Conservation (phyloP, 2,329 filamentous ascomycete species). For the Fusarium sp. region DNA sequence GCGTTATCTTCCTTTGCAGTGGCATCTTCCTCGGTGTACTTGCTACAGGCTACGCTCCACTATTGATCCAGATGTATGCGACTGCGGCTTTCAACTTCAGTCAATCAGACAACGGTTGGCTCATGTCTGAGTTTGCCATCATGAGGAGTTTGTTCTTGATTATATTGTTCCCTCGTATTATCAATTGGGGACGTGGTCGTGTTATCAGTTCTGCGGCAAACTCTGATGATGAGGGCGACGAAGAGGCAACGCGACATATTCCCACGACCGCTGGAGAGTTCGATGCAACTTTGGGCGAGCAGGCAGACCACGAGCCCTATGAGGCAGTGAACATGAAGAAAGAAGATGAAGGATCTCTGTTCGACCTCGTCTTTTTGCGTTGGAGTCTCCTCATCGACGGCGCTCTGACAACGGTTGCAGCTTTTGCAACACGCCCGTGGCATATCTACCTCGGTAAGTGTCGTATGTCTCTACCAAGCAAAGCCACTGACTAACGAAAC, state of each 20-base stretch:
- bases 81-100: constrained; percentile 67
- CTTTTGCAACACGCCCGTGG: constrained; percentile 73
- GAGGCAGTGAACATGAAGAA: constrained; percentile 47
- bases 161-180: constrained; percentile 66
- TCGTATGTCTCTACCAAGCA: accelerated
- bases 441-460: constrained; percentile 73
- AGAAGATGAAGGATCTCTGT: constrained; percentile 65
- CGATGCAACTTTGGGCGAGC: constrained; percentile 57
- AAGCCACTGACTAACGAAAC: accelerated
- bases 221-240: constrained; percentile 24
- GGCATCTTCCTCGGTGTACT: constrained; percentile 77
- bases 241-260: constrained; percentile 37
- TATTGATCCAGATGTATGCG: constrained; percentile 71
- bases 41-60: constrained; percentile 76
- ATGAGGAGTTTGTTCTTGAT: constrained; percentile 69
- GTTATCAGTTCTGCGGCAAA: constrained; percentile 3
- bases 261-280: constrained; percentile 58
- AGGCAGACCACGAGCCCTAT: constrained; percentile 61
- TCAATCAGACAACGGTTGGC: constrained; percentile 68
- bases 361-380: constrained; percentile 76
- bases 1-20: constrained; percentile 72
- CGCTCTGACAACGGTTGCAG: constrained; percentile 71
- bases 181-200: constrained; percentile 58
- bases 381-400: constrained; percentile 76
- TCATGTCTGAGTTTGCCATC: constrained; percentile 68